phyloP scores from a whole-genome alignment of 2,329 filamentous ascomycete species.

The Knufia petricola region DNA sequence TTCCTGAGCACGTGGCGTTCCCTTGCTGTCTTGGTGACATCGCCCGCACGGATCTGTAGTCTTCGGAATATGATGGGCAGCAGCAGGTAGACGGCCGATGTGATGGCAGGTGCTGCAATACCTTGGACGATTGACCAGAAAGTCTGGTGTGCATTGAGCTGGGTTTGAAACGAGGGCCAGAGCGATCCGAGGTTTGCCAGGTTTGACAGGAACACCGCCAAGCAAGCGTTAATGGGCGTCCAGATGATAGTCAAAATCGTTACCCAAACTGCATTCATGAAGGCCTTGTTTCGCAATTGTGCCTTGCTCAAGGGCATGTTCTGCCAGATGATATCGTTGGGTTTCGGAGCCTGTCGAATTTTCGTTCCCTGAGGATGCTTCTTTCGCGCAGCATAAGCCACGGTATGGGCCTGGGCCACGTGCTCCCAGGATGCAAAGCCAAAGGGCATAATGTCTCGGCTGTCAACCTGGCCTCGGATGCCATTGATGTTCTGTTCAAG shows the following conservation, averaged over 20 bases:
- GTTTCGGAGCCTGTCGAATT: conserved; percentile 69
- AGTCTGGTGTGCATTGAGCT: conserved; percentile 51
- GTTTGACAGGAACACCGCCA: conserved; percentile 87
- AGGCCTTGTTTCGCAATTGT: conserved; percentile 59
- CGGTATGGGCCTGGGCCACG: conserved; percentile 77
- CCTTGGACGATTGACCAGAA: conserved; percentile 87
- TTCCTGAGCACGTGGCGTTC: conserved; percentile 86
- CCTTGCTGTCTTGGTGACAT: conserved; percentile 82
- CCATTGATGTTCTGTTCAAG: conserved; percentile 79
- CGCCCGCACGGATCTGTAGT: conserved; percentile 71
- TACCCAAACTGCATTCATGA: conserved; percentile 80
- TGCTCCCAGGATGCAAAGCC: conserved; percentile 90
- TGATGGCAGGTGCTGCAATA: conserved; percentile 78
- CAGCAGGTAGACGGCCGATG: conserved; percentile 75
- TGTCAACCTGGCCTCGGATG: conserved; percentile 71
- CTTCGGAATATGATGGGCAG: conserved; percentile 87
- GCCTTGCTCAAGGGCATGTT: conserved; percentile 68
- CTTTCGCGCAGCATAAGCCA: conserved; percentile 70
- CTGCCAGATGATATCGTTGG: conserved; percentile 91
- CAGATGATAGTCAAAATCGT: conserved; percentile 69
- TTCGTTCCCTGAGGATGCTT: conserved; percentile 72
- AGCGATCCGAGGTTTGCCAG: conserved; percentile 68
- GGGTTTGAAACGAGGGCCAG: conserved; percentile 63
- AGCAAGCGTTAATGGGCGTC: conserved; percentile 87
- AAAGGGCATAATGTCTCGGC: conserved; percentile 77